Percentiles rank a stretch among this genome's conserved stretches.
These are phyloP conservation scores for Myriangium duriaei DNA, from an alignment of 2,329 filamentous ascomycete genomes.

Conservation along the genomic window DNA sequence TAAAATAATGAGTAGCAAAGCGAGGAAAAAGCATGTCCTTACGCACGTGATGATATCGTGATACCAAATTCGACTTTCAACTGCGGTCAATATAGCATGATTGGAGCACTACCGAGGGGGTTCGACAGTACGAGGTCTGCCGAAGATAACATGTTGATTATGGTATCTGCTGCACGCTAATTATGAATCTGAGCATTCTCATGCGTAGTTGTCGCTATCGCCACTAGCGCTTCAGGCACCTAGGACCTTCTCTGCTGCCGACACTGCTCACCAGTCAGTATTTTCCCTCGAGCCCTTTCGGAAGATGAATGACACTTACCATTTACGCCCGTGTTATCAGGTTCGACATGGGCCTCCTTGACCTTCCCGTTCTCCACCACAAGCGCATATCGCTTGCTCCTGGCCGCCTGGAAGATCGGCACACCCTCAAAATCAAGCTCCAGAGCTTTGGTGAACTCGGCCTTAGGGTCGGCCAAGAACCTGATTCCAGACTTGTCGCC, in stretches of 20 bases:
- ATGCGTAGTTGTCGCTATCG: too few species aligned
- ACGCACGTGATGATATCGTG: too few species aligned
- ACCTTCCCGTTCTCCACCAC: conserved; percentile 77
- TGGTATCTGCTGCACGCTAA: too few species aligned
- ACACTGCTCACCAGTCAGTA: conserved; percentile 10
- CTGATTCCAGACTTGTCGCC: conserved; percentile 72
- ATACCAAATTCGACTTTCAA: too few species aligned
- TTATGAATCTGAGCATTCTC: too few species aligned
- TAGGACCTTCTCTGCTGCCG: conserved; percentile 14
- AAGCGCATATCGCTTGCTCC: conserved; percentile 81
- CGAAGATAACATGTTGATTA: too few species aligned
- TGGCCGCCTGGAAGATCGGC: conserved; percentile 66
- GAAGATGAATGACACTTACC: conserved; percentile 37
- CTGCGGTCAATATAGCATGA: too few species aligned
- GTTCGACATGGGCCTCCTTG: conserved; percentile 68
- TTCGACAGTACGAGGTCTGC: too few species aligned
- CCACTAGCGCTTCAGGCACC: too few species aligned
- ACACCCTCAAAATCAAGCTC: conserved; percentile 71
- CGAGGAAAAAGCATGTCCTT: too few species aligned
- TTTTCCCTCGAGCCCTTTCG: not conserved
- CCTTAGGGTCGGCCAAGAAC: conserved; percentile 73
- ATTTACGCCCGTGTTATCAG: conserved; percentile 72
- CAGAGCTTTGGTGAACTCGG: conserved; percentile 68
- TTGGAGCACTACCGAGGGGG: too few species aligned
- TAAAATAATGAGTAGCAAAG: too few species aligned